phyloP scores from a whole-genome alignment of 495 filamentous ascomycete genomes.

The Hyaloscypha variabilis region DNA sequence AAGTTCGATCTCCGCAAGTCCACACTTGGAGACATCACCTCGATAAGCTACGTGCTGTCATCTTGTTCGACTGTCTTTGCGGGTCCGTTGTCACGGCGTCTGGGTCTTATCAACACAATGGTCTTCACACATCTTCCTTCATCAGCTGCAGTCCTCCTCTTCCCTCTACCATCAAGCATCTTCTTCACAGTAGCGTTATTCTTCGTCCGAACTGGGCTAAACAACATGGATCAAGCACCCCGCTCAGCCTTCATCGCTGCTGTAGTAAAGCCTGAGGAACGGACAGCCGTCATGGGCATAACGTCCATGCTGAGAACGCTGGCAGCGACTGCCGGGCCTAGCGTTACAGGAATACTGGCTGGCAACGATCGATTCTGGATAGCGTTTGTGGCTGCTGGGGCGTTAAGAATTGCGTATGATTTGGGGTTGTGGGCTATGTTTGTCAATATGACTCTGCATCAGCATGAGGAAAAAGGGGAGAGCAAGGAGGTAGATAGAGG shows the following conservation, averaged over 20 bases:
- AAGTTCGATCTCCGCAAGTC: slow-evolving; percentile 75
- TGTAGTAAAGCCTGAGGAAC: slow-evolving; percentile 69
- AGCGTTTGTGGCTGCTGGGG: slow-evolving; percentile 72
- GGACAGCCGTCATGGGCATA: slow-evolving; percentile 77
- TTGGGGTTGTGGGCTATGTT: slow-evolving; percentile 71
- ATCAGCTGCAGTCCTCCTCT: slow-evolving; percentile 68
- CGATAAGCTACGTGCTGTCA: slow-evolving; percentile 64
- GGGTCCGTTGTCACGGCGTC: slow-evolving; percentile 70
- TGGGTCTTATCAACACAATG: slow-evolving; percentile 86
- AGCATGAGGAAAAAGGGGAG: slow-evolving; percentile 28
- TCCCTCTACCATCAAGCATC: slow-evolving; percentile 62
- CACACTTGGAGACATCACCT: slow-evolving; percentile 69
- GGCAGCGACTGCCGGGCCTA: slow-evolving; percentile 64
- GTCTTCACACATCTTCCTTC: slow-evolving; percentile 85
- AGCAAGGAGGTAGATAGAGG: slow-evolving; percentile 13
- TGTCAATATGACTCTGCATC: slow-evolving; percentile 41
- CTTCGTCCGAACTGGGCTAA: slow-evolving; percentile 65
- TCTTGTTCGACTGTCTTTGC: slow-evolving; percentile 71
- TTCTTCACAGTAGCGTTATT: slow-evolving; percentile 63
- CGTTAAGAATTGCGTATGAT: slow-evolving; percentile 71
- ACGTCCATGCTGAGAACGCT: slow-evolving; percentile 69
- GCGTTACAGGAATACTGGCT: slow-evolving; percentile 69
- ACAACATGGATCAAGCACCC: slow-evolving; percentile 83
- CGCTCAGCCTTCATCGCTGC: slow-evolving; percentile 78
- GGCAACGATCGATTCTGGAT: slow-evolving; percentile 65